Evolutionary conservation across 2,329 filamentous ascomycete species (phyloP).

Genomic region (Fusarium anthophilum): DNA sequence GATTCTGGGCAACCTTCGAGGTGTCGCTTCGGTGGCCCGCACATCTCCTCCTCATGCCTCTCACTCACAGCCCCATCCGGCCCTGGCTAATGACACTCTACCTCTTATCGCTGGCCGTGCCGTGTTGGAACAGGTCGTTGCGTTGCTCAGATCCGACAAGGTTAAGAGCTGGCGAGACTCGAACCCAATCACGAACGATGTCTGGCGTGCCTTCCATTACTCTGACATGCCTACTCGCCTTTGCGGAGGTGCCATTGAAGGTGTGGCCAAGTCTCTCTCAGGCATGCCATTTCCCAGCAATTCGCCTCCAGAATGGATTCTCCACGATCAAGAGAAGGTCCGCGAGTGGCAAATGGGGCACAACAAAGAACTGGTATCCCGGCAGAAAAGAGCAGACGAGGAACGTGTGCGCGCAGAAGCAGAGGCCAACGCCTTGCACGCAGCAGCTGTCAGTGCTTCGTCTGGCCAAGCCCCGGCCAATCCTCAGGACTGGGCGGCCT

Average conservation of each 20-base stretch:
- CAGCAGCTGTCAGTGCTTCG: slow-evolving; percentile 29
- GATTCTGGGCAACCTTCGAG: slow-evolving; percentile 51
- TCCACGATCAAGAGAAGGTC: slow-evolving; percentile 55
- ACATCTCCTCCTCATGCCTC: slow-evolving; percentile 20
- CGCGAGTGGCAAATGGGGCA: slow-evolving; percentile 64
- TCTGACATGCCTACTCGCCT: slow-evolving; percentile 54
- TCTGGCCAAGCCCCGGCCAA: slow-evolving; percentile 40
- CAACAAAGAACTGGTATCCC: slow-evolving; percentile 51
- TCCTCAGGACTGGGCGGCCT: slow-evolving; percentile 50
- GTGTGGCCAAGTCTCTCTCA: slow-evolving; percentile 52
- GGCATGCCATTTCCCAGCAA: slow-evolving; percentile 60
- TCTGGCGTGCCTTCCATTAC: slow-evolving; percentile 50
- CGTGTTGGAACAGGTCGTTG: slow-evolving; percentile 53
- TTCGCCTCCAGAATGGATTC: slow-evolving; percentile 63
- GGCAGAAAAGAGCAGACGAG: slow-evolving; percentile 52
- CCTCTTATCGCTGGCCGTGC: slow-evolving; percentile 47
- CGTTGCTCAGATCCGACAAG: slow-evolving; percentile 56
- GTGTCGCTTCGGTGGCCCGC: slow-evolving; percentile 22
- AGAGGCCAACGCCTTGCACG: slow-evolving; percentile 45
- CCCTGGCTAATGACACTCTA: slow-evolving; percentile 37
- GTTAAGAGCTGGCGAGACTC: slow-evolving; percentile 56
- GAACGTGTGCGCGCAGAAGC: slow-evolving; percentile 49
- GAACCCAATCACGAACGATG: slow-evolving; percentile 49
- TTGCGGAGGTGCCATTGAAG: slow-evolving; percentile 56
- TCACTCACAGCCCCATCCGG: slow-evolving; percentile 11